Evolutionary conservation across 2,329 filamentous ascomycete species (phyloP), one percentile per base, ranked within the genome.

Genomic region (Parastagonospora nodorum): DNA sequence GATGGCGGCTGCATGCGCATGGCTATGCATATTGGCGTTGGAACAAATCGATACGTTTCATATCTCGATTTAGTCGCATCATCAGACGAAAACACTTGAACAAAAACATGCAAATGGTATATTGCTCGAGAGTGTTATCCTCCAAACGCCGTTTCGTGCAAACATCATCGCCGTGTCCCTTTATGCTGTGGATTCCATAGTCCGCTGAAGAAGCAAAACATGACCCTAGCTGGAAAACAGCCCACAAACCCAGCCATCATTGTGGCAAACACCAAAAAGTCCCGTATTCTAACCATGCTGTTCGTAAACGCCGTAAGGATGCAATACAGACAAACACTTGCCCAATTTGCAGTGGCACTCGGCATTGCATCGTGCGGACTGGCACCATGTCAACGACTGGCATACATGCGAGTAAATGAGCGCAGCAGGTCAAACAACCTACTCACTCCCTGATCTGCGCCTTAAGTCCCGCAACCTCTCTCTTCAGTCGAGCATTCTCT

Each of bases 401-500:
- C 12, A 19, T 39, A 9, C 15, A 9, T 27, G 8, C 36, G 8
- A 14, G 14, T 37, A 39, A 2, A 27, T 37, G 15, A 16, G 15
- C n/a, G 30, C 15, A 8, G 8, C 16, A 8, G 31, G 41, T 27
- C 9, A 19, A 11, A 33, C 41, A 28, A 46, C 46, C 47, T 28
- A 68, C 67, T 70, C 65, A 73, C 66, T 79, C 78, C 69, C 68
- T 76, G 52, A 80, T 63, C 64, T 80, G 78, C 51, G 77, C 77
- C 61, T 77, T 77, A 64, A 81, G 75, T 44, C 89, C 90, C 30
- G 88, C 84, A 67, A 92, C 86, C 77, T 96, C 92, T 63, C 92
- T 82, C 78, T 88, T 92, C 64, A 97, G 74, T 55, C 90, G 81
- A 48, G 87, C 84, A 69, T 96, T 96, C 72, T 97, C 93, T 75